phyloP scores from a whole-genome alignment of 1,284 basidiomycete species.

The Microbotryomycetes sp. region DNA sequence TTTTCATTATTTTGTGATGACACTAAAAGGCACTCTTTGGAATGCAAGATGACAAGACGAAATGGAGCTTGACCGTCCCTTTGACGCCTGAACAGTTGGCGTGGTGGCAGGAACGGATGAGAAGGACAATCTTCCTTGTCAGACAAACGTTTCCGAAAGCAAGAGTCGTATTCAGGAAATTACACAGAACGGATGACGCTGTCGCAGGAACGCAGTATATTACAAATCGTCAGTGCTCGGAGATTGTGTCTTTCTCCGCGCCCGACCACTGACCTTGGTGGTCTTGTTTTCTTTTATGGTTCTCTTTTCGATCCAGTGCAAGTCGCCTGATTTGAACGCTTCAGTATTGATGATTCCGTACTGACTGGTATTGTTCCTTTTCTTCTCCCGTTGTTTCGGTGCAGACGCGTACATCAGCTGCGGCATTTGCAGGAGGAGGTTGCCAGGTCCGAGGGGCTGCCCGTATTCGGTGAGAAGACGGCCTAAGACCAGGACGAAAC shows the following conservation, averaged over 20 bases:
- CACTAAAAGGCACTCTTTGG: slow-evolving; percentile 28
- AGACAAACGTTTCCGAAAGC: slow-evolving; percentile 22
- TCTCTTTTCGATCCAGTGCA: too few species aligned
- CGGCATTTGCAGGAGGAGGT: slow-evolving; percentile 30
- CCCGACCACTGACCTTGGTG: too few species aligned
- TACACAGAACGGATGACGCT: slow-evolving; percentile 27
- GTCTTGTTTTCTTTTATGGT: too few species aligned
- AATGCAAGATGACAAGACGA: slow-evolving; percentile 31
- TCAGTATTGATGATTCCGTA: too few species aligned
- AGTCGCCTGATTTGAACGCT: too few species aligned
- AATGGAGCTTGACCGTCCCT: slow-evolving; percentile 20
- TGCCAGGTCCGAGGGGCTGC: slow-evolving; percentile 22
- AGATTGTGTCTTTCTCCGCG: too few species aligned
- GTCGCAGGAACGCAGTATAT: slow-evolving; percentile 30
- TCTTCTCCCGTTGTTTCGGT: background rate
- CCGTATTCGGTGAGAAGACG: slow-evolving; percentile 28
- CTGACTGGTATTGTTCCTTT: too few species aligned
- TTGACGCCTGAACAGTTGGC: slow-evolving; percentile 29
- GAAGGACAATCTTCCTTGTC: slow-evolving; percentile 22
- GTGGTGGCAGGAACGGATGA: slow-evolving; percentile 32
- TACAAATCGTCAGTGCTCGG: slow-evolving; percentile 23
- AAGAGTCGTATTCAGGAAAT: slow-evolving; percentile 26
- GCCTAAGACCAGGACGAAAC: too few species aligned
- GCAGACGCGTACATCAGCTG: slow-evolving; percentile 28
- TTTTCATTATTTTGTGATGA: too few species aligned